Evolutionary conservation across 306 rosid species (phyloP), one percentile per base, ranked within the genome.

Genomic region (Mucuna pruriens): DNA sequence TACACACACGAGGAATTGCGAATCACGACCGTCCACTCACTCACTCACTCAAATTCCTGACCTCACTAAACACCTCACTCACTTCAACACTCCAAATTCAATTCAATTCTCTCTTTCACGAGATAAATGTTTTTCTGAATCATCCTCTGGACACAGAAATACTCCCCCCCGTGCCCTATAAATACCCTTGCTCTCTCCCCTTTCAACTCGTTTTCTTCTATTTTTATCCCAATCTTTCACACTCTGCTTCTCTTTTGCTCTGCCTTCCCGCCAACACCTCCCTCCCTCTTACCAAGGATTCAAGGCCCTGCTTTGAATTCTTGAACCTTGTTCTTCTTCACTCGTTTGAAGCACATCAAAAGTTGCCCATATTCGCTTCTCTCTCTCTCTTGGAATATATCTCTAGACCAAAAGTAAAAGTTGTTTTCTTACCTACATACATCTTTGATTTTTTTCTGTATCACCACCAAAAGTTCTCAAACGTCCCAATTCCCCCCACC

Each of bases 91-190:
- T 16, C 20, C 19, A 40, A 58, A 23, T 23, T 60, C 38, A 58
- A 58, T 58, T 23, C 64, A 11, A 68, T 13, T 60, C 38, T 79
- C 58, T 46, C 52, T 23, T 22, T 54, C 85, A 75, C 78, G 68
- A 57, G 39, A 26, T 9, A 71, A 77, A 23, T 74, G 15, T 8
- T 83, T 70, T 62, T 36, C 9, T 19, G 1, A 36, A 12, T 49
- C n/a, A 13, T 54, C 84, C 80, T 19, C 40, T 40, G 38, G 11
- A 22, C 60, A 65, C 7, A 1, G 19, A 26, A 58, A 58, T 6
- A 60, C 36, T 36, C 7, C 2, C 20, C 49, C 34, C 71, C 75
- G 77, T 80, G 83, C 76, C 64, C 80, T 88, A 88, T 89, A 85
- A 77, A 86, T 82, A 77, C 42, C 84, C 77, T 64, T 54, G 10